These are phyloP conservation scores for Saccharum officinarum DNA, from an alignment of 176 grass and related monocot species.

Conservation along the genomic window DNA sequence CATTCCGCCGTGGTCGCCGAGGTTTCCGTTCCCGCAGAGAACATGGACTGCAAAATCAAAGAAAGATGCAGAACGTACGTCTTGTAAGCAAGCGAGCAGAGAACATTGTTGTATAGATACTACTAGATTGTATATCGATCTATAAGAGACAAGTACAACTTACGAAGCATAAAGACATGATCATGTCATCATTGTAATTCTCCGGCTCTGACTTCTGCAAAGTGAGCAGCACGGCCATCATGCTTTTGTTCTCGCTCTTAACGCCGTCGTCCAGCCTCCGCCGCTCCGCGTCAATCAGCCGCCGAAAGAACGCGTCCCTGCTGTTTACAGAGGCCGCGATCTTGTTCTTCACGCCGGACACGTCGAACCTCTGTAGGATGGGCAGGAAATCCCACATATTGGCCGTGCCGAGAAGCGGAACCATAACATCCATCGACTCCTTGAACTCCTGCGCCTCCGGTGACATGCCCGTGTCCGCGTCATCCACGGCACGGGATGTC, in stretches of 20 bases:
- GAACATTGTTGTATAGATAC: too few species aligned
- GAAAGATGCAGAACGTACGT: too few species aligned
- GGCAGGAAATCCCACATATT: constrained; percentile 47
- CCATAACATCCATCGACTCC: constrained; percentile 28
- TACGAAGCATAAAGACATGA: background rate
- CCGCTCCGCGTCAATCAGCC: background rate
- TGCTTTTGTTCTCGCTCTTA: too few species aligned
- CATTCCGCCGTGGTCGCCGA: constrained; percentile 33
- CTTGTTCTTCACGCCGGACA: constrained; percentile 17
- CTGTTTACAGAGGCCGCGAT: background rate
- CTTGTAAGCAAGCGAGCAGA: too few species aligned
- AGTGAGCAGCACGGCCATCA: too few species aligned
- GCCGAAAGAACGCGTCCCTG: background rate
- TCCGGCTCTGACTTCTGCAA: too few species aligned
- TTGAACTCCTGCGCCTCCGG: constrained; percentile 32
- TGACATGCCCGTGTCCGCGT: constrained; percentile 31
- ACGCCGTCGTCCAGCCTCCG: background rate
- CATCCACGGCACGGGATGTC: constrained; percentile 8
- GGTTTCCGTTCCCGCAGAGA: constrained; percentile 35
- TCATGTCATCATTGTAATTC: too few species aligned
- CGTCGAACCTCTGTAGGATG: constrained; percentile 16
- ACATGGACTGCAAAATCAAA: background rate
- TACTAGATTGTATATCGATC: too few species aligned
- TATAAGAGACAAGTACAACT: background rate
- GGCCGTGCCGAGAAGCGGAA: background rate